Percentiles rank a stretch among this genome's conserved stretches.
These are phyloP conservation scores for Metschnikowia drakensbergensis DNA, from an alignment of 805 yeast species.

Conservation along the genomic window DNA sequence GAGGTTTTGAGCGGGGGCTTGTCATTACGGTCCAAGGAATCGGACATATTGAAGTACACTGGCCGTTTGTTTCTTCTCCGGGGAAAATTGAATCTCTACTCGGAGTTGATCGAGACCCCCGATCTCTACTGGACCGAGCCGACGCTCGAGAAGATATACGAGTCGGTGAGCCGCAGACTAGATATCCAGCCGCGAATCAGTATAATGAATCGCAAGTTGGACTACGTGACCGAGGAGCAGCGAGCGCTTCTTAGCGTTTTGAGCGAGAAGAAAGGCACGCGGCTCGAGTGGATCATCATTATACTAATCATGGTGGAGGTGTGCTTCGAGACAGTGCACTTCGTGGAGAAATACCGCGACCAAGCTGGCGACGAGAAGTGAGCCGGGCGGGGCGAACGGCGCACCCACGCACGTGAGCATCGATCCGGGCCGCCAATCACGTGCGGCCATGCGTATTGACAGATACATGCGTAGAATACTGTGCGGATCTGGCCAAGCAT, in stretches of 20 bases:
- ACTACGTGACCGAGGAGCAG: slow-evolving; percentile 87
- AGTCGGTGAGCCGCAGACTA: slow-evolving; percentile 61
- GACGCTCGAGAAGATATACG: slow-evolving; percentile 70
- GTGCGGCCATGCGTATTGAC: background rate
- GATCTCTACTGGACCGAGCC: slow-evolving; percentile 95
- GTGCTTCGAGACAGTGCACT: slow-evolving; percentile 72
- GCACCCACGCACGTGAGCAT: slow-evolving; percentile 1
- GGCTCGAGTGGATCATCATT: slow-evolving; percentile 87
- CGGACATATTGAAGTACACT: slow-evolving; percentile 62
- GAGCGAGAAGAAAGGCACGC: slow-evolving; percentile 69
- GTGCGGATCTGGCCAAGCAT: background rate
- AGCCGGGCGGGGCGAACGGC: background rate
- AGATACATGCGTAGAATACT: background rate
- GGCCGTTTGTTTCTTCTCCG: slow-evolving; percentile 73
- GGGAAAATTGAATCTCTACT: slow-evolving; percentile 79
- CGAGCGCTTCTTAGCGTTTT: slow-evolving; percentile 70
- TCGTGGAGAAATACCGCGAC: slow-evolving; percentile 48
- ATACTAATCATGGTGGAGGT: slow-evolving; percentile 82
- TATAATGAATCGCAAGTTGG: slow-evolving; percentile 79
- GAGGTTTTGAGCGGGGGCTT: slow-evolving; percentile 63
- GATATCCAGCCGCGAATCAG: slow-evolving; percentile 76
- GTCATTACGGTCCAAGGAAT: slow-evolving; percentile 41
- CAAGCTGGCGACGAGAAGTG: background rate
- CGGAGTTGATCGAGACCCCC: slow-evolving; percentile 88
- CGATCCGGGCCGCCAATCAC: background rate